phyloP scores from a whole-genome alignment of 2,329 filamentous ascomycete species.

The Claviceps monticola region DNA sequence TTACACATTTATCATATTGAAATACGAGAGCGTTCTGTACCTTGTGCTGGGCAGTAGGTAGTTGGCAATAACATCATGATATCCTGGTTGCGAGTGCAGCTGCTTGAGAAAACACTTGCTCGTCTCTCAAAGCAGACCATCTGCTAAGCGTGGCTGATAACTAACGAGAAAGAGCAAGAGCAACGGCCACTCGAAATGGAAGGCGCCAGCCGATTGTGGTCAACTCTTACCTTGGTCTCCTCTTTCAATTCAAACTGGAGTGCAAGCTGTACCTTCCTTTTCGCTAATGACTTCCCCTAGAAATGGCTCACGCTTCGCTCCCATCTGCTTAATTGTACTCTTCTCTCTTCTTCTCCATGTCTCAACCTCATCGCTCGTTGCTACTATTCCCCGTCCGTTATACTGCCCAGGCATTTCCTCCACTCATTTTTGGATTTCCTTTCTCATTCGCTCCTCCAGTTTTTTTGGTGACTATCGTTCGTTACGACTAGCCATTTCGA shows the following conservation, averaged over 20 bases:
- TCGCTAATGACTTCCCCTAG: constrained; percentile 1
- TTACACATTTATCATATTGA: neutral
- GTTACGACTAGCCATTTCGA: constrained; percentile 14
- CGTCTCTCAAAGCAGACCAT: neutral
- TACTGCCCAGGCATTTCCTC: constrained; percentile 11
- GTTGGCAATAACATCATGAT: neutral
- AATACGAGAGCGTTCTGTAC: neutral
- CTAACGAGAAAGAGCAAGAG: neutral
- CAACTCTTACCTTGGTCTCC: neutral
- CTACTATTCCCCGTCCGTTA: constrained; percentile 11
- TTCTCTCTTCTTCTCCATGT: constrained; percentile 3
- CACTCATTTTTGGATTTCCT: constrained; percentile 19
- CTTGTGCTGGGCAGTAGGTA: neutral
- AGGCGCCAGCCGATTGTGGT: neutral
- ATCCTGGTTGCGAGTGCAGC: neutral
- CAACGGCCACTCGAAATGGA: neutral
- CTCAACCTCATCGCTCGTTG: constrained; percentile 10
- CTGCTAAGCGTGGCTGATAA: neutral
- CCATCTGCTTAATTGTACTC: neutral
- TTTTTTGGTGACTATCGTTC: constrained; percentile 21
- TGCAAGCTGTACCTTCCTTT: neutral
- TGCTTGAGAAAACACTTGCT: neutral
- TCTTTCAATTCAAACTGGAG: neutral
- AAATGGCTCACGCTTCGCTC: neutral
- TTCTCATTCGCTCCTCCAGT: constrained; percentile 8